A percentile compares a stretch with the other conserved stretches of the same genome.
These are phyloP conservation scores for Kwoniella heveanensis DNA, from an alignment of 768 basidiomycete genomes.

Conservation along the genomic window DNA sequence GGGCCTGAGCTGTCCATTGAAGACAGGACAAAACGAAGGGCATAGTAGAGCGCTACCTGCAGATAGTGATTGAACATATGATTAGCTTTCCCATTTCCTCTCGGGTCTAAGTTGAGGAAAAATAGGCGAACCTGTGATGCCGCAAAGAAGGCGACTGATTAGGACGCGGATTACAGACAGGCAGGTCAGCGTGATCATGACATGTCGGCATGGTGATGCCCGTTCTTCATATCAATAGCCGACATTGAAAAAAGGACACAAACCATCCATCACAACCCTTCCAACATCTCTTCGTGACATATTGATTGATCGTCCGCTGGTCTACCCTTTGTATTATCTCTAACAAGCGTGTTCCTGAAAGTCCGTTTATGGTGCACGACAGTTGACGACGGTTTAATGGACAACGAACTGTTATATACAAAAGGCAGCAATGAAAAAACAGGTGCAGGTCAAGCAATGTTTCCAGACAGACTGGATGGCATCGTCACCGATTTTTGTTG, in stretches of 20 bases:
- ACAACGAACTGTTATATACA: too few relatives aligned
- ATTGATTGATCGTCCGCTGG: not conserved
- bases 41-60: constrained; percentile 57
- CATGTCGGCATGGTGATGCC: too few relatives aligned
- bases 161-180: not conserved
- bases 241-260: constrained; percentile 15
- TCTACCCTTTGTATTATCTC: too few relatives aligned
- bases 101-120: too few relatives aligned
- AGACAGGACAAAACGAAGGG: constrained; percentile 54
- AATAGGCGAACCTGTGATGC: constrained; percentile 49
- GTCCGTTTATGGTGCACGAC: too few relatives aligned
- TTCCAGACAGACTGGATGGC: too few relatives aligned
- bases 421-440: too few relatives aligned
- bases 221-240: too few relatives aligned
- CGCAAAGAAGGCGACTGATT: constrained; percentile 55
- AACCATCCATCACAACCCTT: constrained; percentile 53
- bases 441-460: too few relatives aligned
- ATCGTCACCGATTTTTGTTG: not conserved
- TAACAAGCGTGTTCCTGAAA: too few relatives aligned
- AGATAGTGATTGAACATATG: too few relatives aligned
- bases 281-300: constrained; percentile 49
- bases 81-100: not conserved
- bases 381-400: too few relatives aligned
- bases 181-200: not conserved
- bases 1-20: constrained; percentile 47